Conservation (phyloP, 2,329 filamentous ascomycete species). For the Xylaria sp. region DNA sequence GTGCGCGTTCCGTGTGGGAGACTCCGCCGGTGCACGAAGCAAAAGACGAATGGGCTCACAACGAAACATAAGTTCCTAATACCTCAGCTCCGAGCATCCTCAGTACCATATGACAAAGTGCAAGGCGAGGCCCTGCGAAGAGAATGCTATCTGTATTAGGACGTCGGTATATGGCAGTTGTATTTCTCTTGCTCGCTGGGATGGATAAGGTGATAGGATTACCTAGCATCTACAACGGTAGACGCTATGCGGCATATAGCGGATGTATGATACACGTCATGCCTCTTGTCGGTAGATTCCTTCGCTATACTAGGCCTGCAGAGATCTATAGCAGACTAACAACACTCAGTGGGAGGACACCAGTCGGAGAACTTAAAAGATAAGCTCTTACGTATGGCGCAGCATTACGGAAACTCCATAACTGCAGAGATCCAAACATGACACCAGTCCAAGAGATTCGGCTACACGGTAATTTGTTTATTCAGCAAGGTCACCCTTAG, state of each 20-base stretch:
- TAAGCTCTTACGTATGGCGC: neutral
- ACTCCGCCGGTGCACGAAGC: too few relatives aligned
- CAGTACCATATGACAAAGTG: neutral
- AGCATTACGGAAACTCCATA: neutral
- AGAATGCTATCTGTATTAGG: too few relatives aligned
- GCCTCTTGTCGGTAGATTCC: neutral
- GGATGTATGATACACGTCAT: neutral
- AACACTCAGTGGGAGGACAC: too few relatives aligned
- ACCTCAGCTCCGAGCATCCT: neutral
- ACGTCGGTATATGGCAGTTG: neutral
- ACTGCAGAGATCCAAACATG: neutral
- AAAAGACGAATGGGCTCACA: neutral
- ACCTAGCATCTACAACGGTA: too few relatives aligned
- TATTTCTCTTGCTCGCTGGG: too few relatives aligned
- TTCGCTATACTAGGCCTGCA: neutral
- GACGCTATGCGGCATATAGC: too few relatives aligned
- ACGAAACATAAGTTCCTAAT: neutral
- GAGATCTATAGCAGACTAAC: neutral
- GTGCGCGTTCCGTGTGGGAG: too few relatives aligned
- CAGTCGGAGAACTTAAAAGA: too few relatives aligned
- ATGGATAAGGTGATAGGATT: too few relatives aligned
- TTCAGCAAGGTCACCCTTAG: neutral
- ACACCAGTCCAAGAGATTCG: neutral
- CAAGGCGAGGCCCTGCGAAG: too few relatives aligned
- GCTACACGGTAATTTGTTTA: neutral